Evolutionary conservation across 768 basidiomycete genomes (phyloP).

Genomic region (Fomitopsis pulvina): DNA sequence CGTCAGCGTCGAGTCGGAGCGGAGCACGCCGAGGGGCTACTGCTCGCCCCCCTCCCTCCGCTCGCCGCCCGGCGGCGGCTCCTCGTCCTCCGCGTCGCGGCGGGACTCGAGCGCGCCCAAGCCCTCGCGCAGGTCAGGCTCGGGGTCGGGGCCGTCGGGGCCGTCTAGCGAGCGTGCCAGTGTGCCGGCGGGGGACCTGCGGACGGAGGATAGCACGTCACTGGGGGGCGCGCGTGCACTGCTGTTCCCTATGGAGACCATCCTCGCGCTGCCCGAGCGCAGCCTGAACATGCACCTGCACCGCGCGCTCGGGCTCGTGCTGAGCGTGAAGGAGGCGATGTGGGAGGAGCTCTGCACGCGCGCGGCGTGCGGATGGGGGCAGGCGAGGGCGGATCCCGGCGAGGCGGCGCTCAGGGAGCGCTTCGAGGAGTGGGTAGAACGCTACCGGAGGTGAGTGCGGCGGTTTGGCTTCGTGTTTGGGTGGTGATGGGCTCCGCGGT

Average conservation of each 20-base stretch:
- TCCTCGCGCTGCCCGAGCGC: slow-evolving; percentile 12
- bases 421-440: slow-evolving; percentile 19
- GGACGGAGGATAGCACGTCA: slow-evolving; percentile 11
- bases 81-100: too few relatives aligned
- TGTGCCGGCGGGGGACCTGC: not conserved
- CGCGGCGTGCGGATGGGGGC: slow-evolving; percentile 15
- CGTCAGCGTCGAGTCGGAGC: too few relatives aligned
- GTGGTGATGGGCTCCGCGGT: too few relatives aligned
- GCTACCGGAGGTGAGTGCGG: slow-evolving; percentile 21
- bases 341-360: slow-evolving; percentile 23
- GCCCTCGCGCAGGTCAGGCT: slow-evolving; percentile 1
- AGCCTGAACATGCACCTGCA: slow-evolving; percentile 20
- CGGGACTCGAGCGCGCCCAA: slow-evolving; percentile 4
- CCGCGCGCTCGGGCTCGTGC: slow-evolving; percentile 17
- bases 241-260: slow-evolving; percentile 10
- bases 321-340: slow-evolving; percentile 23
- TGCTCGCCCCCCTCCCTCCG: too few relatives aligned
- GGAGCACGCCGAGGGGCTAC: too few relatives aligned
- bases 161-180: not conserved
- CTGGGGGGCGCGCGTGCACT: too few relatives aligned
- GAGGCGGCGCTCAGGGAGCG: slow-evolving; percentile 13
- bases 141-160: not conserved
- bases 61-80: slow-evolving; percentile 14
- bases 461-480: too few relatives aligned
- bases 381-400: slow-evolving; percentile 16